Conservation (phyloP, 176 grass and related monocot species). For the Bothriochloa decipiens region DNA sequence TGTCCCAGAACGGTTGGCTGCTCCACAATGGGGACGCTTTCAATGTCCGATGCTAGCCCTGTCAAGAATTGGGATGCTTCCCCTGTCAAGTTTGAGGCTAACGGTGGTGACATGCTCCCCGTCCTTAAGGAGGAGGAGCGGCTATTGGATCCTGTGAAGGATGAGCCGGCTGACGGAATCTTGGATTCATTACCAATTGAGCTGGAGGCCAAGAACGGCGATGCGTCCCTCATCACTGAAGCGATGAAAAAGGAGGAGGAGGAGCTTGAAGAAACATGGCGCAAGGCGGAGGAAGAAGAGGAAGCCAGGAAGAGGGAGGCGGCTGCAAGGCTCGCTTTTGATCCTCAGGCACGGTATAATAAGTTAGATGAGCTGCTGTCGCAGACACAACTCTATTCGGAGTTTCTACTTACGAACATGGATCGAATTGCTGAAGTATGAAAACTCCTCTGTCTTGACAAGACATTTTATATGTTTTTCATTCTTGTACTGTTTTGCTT, state of each 20-base stretch:
- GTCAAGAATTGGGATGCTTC: not conserved
- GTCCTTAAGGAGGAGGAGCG: not conserved
- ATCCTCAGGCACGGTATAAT: conserved; percentile 61
- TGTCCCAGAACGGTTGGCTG: not conserved
- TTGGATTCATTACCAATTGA: conserved; percentile 54
- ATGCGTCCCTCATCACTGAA: conserved; percentile 58
- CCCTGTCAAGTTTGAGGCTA: not conserved
- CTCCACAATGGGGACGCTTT: conserved; percentile 6
- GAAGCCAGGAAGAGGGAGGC: conserved; percentile 51
- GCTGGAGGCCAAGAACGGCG: conserved; percentile 79
- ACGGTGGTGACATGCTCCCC: not conserved
- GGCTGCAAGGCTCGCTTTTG: conserved; percentile 31
- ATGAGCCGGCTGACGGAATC: conserved; percentile 9
- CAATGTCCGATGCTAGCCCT: not conserved
- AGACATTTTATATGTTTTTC: not conserved
- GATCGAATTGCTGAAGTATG: conserved; percentile 77
- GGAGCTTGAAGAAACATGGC: conserved; percentile 45
- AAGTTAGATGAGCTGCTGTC: conserved; percentile 90
- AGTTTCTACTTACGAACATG: conserved; percentile 97
- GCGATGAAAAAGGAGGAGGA: conserved; percentile 80
- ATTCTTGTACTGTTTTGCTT: not conserved
- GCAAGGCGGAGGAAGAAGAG: conserved; percentile 54
- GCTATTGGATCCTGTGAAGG: conserved; percentile 30
- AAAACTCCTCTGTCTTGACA: not conserved
- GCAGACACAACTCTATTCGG: conserved; percentile 80